These are phyloP conservation scores for Neopestalotiopsis rosae DNA, from an alignment of 2,329 filamentous ascomycete species.

Conservation along the genomic window DNA sequence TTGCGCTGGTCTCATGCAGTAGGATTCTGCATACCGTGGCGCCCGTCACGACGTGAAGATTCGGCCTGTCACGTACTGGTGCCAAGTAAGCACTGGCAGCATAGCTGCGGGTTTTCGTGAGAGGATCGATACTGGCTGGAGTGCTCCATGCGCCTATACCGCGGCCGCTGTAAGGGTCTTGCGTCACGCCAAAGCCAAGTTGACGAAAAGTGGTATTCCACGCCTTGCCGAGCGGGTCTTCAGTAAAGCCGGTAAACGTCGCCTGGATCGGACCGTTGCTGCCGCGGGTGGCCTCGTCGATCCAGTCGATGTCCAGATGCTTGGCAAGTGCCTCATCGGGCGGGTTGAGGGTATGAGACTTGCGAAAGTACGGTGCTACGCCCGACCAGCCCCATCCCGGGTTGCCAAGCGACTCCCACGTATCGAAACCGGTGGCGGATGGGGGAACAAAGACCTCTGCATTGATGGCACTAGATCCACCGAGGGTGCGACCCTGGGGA, in stretches of 20 bases:
- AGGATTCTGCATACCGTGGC: not conserved
- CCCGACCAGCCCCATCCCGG: not conserved
- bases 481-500: not conserved
- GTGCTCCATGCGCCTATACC: not conserved
- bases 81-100: not conserved
- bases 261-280: constrained; percentile 26
- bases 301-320: not conserved
- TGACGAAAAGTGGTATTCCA: constrained; percentile 29
- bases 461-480: not conserved
- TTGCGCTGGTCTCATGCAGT: not conserved
- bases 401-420: not conserved
- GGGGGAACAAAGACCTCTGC: not conserved
- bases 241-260: constrained; percentile 26
- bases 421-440: not conserved
- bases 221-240: constrained; percentile 28
- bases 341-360: not conserved
- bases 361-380: not conserved
- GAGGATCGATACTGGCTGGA: not conserved
- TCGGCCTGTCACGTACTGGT: not conserved
- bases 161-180: not conserved
- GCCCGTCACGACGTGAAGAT: not conserved
- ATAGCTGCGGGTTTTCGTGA: not conserved
- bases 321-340: not conserved
- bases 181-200: constrained; percentile 9
- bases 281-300: not conserved